A percentile compares a stretch with the other conserved stretches of the same genome.
Evolutionary conservation across 1,139 yeast species (phyloP).

Genomic region (Saccharomyces hybrid): DNA sequence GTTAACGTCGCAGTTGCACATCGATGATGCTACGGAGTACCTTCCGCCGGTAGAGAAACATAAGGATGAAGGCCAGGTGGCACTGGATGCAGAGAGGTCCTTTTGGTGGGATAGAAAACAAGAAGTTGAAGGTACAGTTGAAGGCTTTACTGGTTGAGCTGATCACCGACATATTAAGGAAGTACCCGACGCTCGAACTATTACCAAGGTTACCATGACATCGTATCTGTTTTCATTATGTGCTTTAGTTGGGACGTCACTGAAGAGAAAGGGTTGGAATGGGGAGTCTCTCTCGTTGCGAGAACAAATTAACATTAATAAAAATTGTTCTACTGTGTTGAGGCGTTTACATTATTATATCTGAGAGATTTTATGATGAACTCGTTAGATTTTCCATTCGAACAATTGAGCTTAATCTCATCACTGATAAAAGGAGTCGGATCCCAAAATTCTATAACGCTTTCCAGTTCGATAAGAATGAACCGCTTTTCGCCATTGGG

Average conservation of each 20-base stretch:
- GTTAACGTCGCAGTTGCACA: slow-evolving; percentile 13
- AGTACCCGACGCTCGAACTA: slow-evolving; percentile 58
- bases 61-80: slow-evolving; percentile 71
- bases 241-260: slow-evolving; percentile 32
- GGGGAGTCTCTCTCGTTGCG: not conserved
- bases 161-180: slow-evolving; percentile 50
- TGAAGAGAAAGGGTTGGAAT: not conserved
- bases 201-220: slow-evolving; percentile 91
- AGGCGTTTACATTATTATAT: slow-evolving; percentile 51
- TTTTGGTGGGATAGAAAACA: slow-evolving; percentile 39
- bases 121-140: slow-evolving; percentile 20
- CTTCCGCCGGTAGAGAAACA: slow-evolving; percentile 34
- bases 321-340: slow-evolving; percentile 44
- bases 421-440: slow-evolving; percentile 45
- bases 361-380: slow-evolving; percentile 82
- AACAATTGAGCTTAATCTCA: slow-evolving; percentile 61
- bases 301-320: slow-evolving; percentile 30
- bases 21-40: not conserved
- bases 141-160: slow-evolving; percentile 41
- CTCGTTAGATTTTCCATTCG: slow-evolving; percentile 55
- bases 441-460: slow-evolving; percentile 44
- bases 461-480: slow-evolving; percentile 41
- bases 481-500: slow-evolving; percentile 62
- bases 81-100: slow-evolving; percentile 68
- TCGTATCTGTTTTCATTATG: slow-evolving; percentile 61